Evolutionary conservation across 2,329 filamentous ascomycete genomes (phyloP), one percentile per base, ranked within the genome.

Genomic region (Colletotrichum orchidophilum): DNA sequence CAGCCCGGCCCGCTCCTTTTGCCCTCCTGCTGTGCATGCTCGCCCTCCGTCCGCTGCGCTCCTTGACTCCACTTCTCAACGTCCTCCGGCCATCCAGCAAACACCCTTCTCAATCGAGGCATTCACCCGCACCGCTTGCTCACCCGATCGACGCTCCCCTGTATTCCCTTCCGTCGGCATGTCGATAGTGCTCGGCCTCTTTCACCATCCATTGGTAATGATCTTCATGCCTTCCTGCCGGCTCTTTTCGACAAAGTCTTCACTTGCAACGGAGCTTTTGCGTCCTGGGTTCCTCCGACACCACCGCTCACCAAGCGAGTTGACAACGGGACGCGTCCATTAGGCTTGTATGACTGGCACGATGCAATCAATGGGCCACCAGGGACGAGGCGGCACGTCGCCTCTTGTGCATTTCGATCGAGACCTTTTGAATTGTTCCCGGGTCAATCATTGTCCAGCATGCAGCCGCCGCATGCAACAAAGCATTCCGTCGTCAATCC

Each of bases 91-190:
- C 50, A 18, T 61, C 35, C 33, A 31, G 53, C 49, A 66, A 57
- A 57, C 24, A 54, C 15, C 50, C 35, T 33, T 46, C 63, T 70
- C 57, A 27, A 70, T 67, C 63, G 35, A 62, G 63, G 64, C 63
- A 70, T 57, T 57, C 29, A 26, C 52, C 63, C 67, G 63, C 42
- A 8, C 50, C 29, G 54, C 49, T 59, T 70, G 49, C 62, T 42
- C 33, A 18, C 26, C 61, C 29, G 35, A 66, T 69, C 55, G 33
- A 26, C 42, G n/a, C 33, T n/a, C 15, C 29, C 27, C 21, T 50
- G 46, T 18, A 24, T 42, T 29, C 39, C 31, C 50, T 63, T 54
- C 39, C 35, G 29, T 59, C 39, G 62, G 52, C n/a, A 64, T 39
- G 15, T 42, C 24, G 33, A 55, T n/a, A 21, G 7, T 15, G 6